Conservation (phyloP, 805 yeast species). For the Metschnikowia matae region DNA sequence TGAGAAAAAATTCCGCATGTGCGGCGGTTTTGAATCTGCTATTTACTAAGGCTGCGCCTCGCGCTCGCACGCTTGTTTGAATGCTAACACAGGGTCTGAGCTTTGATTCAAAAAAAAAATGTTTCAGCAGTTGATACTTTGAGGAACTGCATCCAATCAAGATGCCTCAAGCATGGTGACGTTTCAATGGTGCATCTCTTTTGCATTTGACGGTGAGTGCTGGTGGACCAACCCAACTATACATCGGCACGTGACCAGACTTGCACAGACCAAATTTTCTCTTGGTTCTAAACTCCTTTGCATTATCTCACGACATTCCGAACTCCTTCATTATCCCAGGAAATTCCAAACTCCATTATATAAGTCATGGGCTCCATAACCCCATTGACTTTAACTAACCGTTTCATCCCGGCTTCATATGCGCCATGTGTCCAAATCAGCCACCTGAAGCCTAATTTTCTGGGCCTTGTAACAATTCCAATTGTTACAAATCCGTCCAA, state of each 20-base stretch:
- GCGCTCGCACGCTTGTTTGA: not conserved
- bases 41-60: not conserved
- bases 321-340: not conserved
- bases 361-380: not conserved
- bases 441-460: constrained; percentile 46
- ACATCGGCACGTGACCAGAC: not conserved
- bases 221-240: not conserved
- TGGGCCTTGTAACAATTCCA: constrained; percentile 36
- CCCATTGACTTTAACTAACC: constrained; percentile 27
- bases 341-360: no score
- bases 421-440: constrained; percentile 34
- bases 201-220: not conserved
- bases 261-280: constrained; percentile 1
- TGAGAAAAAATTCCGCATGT: not conserved
- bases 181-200: no score
- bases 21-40: not conserved
- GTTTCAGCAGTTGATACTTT: no score
- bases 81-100: not conserved
- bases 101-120: no score
- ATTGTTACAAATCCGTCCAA: constrained; percentile 22
- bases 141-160: not conserved
- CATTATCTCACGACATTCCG: not conserved
- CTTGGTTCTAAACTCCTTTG: no score
- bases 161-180: not conserved
- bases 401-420: constrained; percentile 37